Conservation (phyloP, 805 yeast species). For the Alloascoidea hylecoeti region DNA sequence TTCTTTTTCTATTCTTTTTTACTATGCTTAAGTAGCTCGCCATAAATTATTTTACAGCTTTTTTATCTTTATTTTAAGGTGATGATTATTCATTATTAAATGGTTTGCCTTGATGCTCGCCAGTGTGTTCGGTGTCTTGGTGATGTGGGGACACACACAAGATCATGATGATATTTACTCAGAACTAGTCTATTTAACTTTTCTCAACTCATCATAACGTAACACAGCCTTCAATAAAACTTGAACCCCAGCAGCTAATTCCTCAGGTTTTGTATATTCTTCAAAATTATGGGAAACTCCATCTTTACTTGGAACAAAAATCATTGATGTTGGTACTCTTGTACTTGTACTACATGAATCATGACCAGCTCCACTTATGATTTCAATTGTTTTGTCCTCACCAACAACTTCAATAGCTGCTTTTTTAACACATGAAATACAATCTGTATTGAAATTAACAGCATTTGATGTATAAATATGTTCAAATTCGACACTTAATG, state of each 20-base stretch:
- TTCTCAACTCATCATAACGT: slow-evolving; percentile 19
- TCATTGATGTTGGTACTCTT: slow-evolving; percentile 58
- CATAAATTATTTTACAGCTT: no score
- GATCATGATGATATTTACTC: no score
- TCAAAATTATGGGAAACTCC: slow-evolving; percentile 57
- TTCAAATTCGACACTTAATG: slow-evolving; percentile 19
- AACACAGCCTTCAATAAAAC: slow-evolving; percentile 38
- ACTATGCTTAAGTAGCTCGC: no score
- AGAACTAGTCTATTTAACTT: no score
- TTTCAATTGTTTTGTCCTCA: slow-evolving; percentile 24
- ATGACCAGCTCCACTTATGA: slow-evolving; percentile 63
- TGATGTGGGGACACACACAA: no score
- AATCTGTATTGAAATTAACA: slow-evolving; percentile 36
- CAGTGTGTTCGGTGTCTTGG: no score
- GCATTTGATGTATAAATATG: slow-evolving; percentile 38
- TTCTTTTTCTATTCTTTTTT: no score
- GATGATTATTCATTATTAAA: no score
- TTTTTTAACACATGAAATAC: slow-evolving; percentile 34
- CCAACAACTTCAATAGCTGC: slow-evolving; percentile 38
- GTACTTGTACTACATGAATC: slow-evolving; percentile 49
- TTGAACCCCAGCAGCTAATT: slow-evolving; percentile 44
- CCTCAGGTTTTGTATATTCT: slow-evolving; percentile 53
- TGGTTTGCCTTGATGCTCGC: no score
- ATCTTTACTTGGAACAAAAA: slow-evolving; percentile 54
- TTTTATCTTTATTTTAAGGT: no score